Evolutionary conservation across 139 green algal genomes (phyloP), one percentile per base, ranked within the genome.

Genomic region (Chlorella sorokiniana): DNA sequence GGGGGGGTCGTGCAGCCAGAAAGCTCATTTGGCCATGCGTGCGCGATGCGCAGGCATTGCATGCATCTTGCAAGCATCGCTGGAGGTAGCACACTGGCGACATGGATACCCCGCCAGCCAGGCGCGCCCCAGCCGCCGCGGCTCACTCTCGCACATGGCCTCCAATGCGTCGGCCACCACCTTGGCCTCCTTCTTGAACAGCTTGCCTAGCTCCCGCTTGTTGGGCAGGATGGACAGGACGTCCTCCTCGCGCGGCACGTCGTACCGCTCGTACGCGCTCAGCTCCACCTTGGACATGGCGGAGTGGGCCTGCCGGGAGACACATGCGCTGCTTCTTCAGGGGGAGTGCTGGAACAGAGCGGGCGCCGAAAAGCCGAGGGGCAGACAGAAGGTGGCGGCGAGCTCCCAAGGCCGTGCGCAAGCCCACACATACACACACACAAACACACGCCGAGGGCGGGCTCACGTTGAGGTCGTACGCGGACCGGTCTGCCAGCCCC

Each of bases 401-500:
- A n/a, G n/a, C n/a, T n/a, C n/a, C n/a, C n/a, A n/a, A 10, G 22
- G 8, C 61, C 20, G 61, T 14, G 22, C 61, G 4, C 61, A n/a
- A 68, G 22, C 35, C 59, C 52, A 9, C 5, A 20, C 27, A 4
- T 23, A 20, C 52, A n/a, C 61, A 40, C 61, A 10, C 61, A n/a
- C 61, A 40, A 18, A 8, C 20, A 6, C 52, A 20, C 62, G 31
- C 62, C 9, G 4, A 31, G 6, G 7, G 33, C 11, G 25, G 23
- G 9, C 72, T 62, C 62, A 90, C 89, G 44, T 86, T 93, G 37
- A 99, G 89, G 89, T 99, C 97, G 79, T 93, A 99, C 1, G 97
- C 97, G 11, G 88, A 94, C 41, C 97, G 91, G 88, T 99, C 97
- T 14, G 97, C 97, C 65, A 99, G 91, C 11, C 97, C 97, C 7